Percentiles rank a stretch among this genome's conserved stretches.
Evolutionary conservation across 108 stramenopile species (phyloP).

Genomic region (Epithemia pelagica): DNA sequence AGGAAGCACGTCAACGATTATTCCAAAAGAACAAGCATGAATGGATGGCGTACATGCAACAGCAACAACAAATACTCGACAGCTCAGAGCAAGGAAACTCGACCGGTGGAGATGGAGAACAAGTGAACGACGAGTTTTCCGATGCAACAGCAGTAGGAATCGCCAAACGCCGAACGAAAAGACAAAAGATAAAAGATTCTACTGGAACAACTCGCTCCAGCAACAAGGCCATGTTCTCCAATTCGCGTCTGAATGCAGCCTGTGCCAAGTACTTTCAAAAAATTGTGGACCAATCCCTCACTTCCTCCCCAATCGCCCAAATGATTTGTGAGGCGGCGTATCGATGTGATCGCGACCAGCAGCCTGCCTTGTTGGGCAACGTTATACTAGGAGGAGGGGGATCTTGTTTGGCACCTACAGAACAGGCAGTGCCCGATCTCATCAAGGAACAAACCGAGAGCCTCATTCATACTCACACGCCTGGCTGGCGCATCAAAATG

Average conservation of each 20-base stretch:
- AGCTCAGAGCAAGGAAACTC: background rate
- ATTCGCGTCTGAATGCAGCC: slow-evolving; percentile 31
- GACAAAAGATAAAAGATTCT: slow-evolving; percentile 6
- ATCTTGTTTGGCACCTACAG: slow-evolving; percentile 65
- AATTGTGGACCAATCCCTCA: slow-evolving; percentile 31
- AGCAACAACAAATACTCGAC: background rate
- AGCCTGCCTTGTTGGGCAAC: slow-evolving; percentile 70
- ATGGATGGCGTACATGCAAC: background rate
- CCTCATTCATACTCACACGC: slow-evolving; percentile 80
- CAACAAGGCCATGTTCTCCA: slow-evolving; percentile 27
- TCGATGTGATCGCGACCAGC: slow-evolving; percentile 85
- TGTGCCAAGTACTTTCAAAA: slow-evolving; percentile 39
- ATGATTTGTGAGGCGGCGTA: slow-evolving; percentile 86
- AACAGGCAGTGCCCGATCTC: slow-evolving; percentile 70
- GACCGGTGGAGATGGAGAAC: background rate
- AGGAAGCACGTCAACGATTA: slow-evolving; percentile 1
- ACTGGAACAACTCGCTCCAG: background rate
- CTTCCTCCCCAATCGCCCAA: slow-evolving; percentile 61
- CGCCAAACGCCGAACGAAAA: slow-evolving; percentile 21
- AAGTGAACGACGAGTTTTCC: slow-evolving; percentile 19
- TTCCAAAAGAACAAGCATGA: background rate
- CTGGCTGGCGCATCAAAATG: slow-evolving; percentile 86
- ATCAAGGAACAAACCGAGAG: slow-evolving; percentile 73
- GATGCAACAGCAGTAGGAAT: slow-evolving; percentile 45
- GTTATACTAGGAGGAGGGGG: slow-evolving; percentile 83